A percentile compares a stretch with the other conserved stretches of the same genome.
These are phyloP conservation scores for Gossypium turneri DNA, from an alignment of 345 rosid genomes.

Conservation along the genomic window DNA sequence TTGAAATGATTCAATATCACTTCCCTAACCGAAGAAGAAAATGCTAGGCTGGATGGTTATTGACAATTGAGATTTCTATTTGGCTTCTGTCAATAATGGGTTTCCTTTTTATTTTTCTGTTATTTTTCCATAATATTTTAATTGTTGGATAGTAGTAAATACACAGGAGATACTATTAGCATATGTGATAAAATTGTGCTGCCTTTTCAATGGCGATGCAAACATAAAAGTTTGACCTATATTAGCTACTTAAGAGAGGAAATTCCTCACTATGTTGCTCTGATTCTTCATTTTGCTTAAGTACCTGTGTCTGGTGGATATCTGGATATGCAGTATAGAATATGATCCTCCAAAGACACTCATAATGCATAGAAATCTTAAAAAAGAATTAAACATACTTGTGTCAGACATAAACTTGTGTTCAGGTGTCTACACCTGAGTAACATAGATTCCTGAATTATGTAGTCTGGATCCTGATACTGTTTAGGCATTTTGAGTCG, in stretches of 20 bases:
- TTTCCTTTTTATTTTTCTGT: not conserved
- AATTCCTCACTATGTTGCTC: not conserved
- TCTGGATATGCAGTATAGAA: not conserved
- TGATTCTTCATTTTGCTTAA: not conserved
- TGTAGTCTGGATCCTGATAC: slow-evolving; percentile 2
- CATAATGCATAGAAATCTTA: not conserved
- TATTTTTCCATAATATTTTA: not conserved
- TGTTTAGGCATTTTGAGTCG: not conserved
- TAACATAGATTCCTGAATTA: not conserved
- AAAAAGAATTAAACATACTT: not conserved
- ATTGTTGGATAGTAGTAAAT: not conserved
- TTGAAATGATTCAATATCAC: not conserved
- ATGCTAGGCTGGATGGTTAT: not conserved
- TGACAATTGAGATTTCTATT: not conserved
- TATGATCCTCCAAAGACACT: not conserved
- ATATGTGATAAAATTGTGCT: not conserved
- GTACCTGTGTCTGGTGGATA: not conserved
- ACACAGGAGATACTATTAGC: not conserved
- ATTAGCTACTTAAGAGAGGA: not conserved
- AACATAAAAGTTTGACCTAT: not conserved
- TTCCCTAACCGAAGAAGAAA: not conserved
- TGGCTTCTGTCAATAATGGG: not conserved
- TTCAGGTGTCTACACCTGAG: not conserved
- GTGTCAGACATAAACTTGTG: not conserved
- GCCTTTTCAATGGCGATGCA: not conserved